phyloP scores from a whole-genome alignment of 768 basidiomycete species.

The Thelephora ganbajun region DNA sequence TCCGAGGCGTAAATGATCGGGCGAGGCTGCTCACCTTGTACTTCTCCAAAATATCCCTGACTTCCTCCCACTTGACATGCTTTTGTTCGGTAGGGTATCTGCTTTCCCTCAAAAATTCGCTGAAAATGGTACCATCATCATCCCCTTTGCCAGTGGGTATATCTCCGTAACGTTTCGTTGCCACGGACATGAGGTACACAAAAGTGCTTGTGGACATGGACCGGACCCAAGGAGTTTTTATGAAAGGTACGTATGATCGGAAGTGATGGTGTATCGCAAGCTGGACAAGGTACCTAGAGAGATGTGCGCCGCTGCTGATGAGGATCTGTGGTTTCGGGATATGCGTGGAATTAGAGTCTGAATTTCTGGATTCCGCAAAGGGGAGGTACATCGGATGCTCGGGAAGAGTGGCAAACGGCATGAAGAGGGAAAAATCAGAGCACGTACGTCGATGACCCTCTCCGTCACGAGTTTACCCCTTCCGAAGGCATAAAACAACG shows the following conservation, averaged over 20 bases:
- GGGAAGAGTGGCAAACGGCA: not conserved
- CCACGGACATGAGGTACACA: slow-evolving; percentile 46
- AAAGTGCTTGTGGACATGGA: slow-evolving; percentile 47
- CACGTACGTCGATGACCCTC: slow-evolving; percentile 55
- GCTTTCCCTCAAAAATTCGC: slow-evolving; percentile 55
- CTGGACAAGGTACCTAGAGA: slow-evolving; percentile 70
- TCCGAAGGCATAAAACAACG: slow-evolving; percentile 63
- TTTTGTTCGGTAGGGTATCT: slow-evolving; percentile 46
- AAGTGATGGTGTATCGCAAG: slow-evolving; percentile 72
- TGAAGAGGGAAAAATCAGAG: slow-evolving; percentile 8
- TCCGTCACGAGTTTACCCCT: slow-evolving; percentile 52
- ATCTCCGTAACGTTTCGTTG: slow-evolving; percentile 44
- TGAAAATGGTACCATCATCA: slow-evolving; percentile 59
- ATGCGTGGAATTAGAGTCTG: not conserved
- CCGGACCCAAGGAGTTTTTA: slow-evolving; percentile 66
- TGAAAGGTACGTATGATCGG: slow-evolving; percentile 55
- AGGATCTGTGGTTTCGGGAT: slow-evolving; percentile 37
- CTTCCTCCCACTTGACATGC: slow-evolving; percentile 45
- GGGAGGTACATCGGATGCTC: slow-evolving; percentile 5
- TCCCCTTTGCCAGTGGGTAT: slow-evolving; percentile 61
- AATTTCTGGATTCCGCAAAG: not conserved
- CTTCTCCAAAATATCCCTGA: slow-evolving; percentile 53
- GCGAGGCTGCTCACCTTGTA: slow-evolving; percentile 38
- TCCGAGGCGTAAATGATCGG: slow-evolving; percentile 7
- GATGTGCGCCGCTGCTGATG: slow-evolving; percentile 58